Evolutionary conservation across 2,329 filamentous ascomycete species (phyloP), one percentile per base, ranked within the genome.

Genomic region (Pestalotiopsis fici): DNA sequence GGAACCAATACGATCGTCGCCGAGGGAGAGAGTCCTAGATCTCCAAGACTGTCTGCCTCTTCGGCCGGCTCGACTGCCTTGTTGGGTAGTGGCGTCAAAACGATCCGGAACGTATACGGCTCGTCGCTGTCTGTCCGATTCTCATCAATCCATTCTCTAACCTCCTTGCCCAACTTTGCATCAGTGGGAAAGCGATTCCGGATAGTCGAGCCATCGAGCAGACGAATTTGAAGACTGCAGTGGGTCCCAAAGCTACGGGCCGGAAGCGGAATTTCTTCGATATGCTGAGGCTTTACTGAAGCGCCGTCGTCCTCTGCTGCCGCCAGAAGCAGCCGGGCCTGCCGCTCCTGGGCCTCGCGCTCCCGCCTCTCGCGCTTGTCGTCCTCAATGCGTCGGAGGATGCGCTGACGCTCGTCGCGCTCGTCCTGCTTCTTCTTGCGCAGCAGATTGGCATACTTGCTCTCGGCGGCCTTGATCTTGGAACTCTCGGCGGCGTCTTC

Each of bases 1-100:
- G 93, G 93, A 0, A 95, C 86, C 59, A 98, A 87, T 11, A 98
- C 90, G 3, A 98, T 83, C 0, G 93, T 98, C 1, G 94, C 92
- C 4, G 90, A 94, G 0, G 95, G 94, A 0, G 89, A 86, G 0
- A 97, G 83, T 1, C 90, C 93, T 7, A 97, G 85, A 4, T 92
- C 90, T 15, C 84, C 81, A 0, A 98, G 84, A 0, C 86, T 84
- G 70, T 90, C 83, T 43, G 84, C 85, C 78, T 98, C 95, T 70
- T 98, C 94, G 0, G 87, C 85, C 4, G 90, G 87, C 39, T 91
- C 90, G 67, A 98, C 90, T 11, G 87, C 88, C 70, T 88, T 89
- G 76, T 91, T 96, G 1, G 94, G 93, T 23, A 89, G 81, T 0
- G 95, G 95, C 0, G 92, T 90, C 2, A 97, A 85, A 43, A 98